Evolutionary conservation across 495 filamentous ascomycete species (phyloP), one percentile per base, ranked within the genome.

Genomic region (Parathielavia hyrcaniae): DNA sequence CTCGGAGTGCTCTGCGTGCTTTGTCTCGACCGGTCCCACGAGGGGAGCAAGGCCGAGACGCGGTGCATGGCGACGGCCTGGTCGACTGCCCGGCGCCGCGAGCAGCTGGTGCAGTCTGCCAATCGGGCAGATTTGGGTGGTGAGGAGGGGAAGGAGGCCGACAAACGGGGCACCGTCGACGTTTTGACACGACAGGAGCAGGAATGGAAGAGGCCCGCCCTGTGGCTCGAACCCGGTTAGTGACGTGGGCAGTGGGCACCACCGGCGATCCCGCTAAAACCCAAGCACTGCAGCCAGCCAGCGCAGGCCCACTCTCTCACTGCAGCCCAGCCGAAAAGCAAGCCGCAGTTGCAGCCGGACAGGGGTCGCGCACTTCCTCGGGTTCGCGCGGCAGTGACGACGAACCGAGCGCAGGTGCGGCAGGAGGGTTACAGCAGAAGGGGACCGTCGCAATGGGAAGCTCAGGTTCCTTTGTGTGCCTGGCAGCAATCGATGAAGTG

Each of bases 21-120:
- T 36, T 69, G 66, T 55, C 67, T 73, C 52, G 64, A 69, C 61
- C 71, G 67, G 67, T 79, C 75, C 77, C 77, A 77, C 60, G 69
- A 71, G 43, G 77, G 77, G 69, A 79, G 73, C 49, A 79, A 66
- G 26, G 74, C 67, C 62, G 77, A 77, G 64, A 79, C 75, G 57
- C 77, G 75, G 68, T 77, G 73, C 77, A 79, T 78, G 65, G 70
- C 63, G 64, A 57, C 26, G 26, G 26, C 26, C 26, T 30, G 26
- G 52, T 44, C 39, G 47, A 23, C 50, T 44, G 56, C 43, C 57
- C 51, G 61, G 50, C 51, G 53, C 32, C 38, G 52, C 47, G 62
- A 50, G 43, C 61, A 55, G 26, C 47, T 55, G 38, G 34, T 40
- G 17, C 54, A 43, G 36, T 53, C 57, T 45, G 46, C 55, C 4